phyloP scores from a whole-genome alignment of 805 yeast species.

The Wickerhamiella lipophila region DNA sequence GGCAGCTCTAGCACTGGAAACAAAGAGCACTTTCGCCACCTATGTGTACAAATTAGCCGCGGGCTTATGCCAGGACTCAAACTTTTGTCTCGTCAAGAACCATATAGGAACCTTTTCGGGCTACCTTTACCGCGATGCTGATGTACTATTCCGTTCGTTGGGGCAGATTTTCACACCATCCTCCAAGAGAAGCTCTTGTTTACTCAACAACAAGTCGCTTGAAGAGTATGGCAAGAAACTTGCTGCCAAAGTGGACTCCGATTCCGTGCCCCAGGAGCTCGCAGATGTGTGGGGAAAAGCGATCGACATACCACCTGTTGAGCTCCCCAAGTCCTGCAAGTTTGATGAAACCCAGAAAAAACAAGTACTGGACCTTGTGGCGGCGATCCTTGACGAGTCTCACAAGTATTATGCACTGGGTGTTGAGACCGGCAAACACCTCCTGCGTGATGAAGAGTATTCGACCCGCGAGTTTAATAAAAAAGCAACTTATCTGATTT shows the following conservation, averaged over 20 bases:
- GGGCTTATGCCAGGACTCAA: not conserved
- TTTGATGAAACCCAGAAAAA: not conserved
- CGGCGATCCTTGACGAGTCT: not conserved
- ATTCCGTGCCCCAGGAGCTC: not conserved
- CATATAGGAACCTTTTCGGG: not conserved
- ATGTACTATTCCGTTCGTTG: not conserved
- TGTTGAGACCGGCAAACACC: not conserved
- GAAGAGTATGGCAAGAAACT: not conserved
- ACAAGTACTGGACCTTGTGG: not conserved
- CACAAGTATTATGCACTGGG: not conserved
- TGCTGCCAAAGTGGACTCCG: too few relatives aligned
- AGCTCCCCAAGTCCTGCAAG: not conserved
- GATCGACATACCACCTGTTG: not conserved
- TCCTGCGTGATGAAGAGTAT: not conserved
- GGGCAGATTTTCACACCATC: not conserved
- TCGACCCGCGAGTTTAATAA: not conserved
- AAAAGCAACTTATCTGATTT: not conserved
- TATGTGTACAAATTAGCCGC: not conserved
- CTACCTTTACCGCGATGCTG: not conserved
- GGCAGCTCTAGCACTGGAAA: conserved; percentile 1
- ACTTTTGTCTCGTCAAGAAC: not conserved
- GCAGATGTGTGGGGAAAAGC: not conserved
- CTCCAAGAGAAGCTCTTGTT: not conserved
- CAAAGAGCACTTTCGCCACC: not conserved
- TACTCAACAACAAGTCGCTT: not conserved